Conservation (phyloP, 2,329 filamentous ascomycete species). For the Fusarium udum region DNA sequence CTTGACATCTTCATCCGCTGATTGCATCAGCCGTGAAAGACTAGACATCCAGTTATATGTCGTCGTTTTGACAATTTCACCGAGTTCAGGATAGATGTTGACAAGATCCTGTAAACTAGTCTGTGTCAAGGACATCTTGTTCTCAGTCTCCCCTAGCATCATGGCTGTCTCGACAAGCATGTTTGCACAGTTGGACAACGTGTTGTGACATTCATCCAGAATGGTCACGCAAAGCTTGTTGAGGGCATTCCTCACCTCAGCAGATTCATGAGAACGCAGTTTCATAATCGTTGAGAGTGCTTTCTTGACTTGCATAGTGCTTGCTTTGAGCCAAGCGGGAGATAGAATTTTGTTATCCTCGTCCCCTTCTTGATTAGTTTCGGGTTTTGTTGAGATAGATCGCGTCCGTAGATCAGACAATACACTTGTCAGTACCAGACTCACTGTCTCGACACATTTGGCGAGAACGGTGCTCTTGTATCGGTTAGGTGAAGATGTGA, state of each 20-base stretch:
- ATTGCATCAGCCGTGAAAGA: constrained; percentile 84
- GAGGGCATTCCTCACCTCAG: constrained; percentile 74
- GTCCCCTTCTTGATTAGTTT: constrained; percentile 36
- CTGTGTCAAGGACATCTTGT: constrained; percentile 48
- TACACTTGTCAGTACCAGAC: constrained; percentile 62
- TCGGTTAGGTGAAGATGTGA: constrained; percentile 74
- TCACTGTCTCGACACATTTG: constrained; percentile 67
- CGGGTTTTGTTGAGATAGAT: constrained; percentile 53
- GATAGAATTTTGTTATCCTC: constrained; percentile 53
- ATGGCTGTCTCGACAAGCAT: constrained; percentile 86
- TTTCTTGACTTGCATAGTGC: constrained; percentile 81
- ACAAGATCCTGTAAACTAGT: constrained; percentile 70
- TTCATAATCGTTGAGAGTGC: constrained; percentile 82
- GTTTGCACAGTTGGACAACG: constrained; percentile 72
- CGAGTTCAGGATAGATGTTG: constrained; percentile 68
- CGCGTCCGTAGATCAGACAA: constrained; percentile 67
- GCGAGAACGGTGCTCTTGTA: constrained; percentile 69
- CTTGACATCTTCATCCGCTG: constrained; percentile 82
- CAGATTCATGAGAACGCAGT: constrained; percentile 74
- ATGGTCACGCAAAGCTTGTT: constrained; percentile 77
- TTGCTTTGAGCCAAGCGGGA: constrained; percentile 79
- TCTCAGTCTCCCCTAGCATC: constrained; percentile 67
- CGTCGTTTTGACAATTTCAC: constrained; percentile 72
- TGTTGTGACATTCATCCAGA: constrained; percentile 79
- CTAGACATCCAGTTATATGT: constrained; percentile 85